Percentiles rank a stretch among this genome's conserved stretches.
phyloP scores from a whole-genome alignment of 495 filamentous ascomycete species.

The Cercophora scortea region DNA sequence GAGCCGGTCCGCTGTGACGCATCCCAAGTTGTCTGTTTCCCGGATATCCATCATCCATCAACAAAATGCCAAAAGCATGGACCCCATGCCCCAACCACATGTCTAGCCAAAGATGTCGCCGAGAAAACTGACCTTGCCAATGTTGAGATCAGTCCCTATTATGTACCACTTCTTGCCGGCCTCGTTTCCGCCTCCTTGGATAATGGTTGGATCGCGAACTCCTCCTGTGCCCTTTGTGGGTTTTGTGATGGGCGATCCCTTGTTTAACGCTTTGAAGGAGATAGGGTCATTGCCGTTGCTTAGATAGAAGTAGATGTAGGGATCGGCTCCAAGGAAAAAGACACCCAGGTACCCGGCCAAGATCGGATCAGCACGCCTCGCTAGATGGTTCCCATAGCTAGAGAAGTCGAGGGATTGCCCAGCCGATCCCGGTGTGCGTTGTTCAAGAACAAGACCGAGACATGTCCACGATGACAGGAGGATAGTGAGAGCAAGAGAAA shows the following conservation, averaged over 20 bases:
- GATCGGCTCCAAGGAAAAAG: conserved; percentile 46
- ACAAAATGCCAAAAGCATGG: not conserved
- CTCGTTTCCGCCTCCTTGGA: conserved; percentile 40
- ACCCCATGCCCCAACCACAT: no score
- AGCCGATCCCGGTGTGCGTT: not conserved
- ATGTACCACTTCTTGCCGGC: conserved; percentile 48
- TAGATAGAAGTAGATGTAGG: conserved; percentile 47
- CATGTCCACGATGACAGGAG: conserved; percentile 1
- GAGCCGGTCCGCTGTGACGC: conserved; percentile 41
- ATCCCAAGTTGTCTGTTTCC: conserved; percentile 40
- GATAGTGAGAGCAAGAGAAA: not conserved
- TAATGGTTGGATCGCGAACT: conserved; percentile 40
- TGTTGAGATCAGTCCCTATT: conserved; percentile 45
- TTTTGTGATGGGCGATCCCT: conserved; percentile 36
- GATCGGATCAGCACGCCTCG: conserved; percentile 28
- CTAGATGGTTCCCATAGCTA: conserved; percentile 3
- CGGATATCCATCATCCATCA: not conserved
- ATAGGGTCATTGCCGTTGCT: conserved; percentile 42
- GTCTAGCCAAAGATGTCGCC: no score
- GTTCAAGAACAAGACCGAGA: not conserved
- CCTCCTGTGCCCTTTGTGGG: conserved; percentile 44
- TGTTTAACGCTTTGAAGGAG: conserved; percentile 40
- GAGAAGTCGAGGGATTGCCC: conserved; percentile 2
- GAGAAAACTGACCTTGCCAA: conserved; percentile 31
- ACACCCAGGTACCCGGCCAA: conserved; percentile 42